A percentile compares a stretch with the other conserved stretches of the same genome.
phyloP scores from a whole-genome alignment of 306 rosid genomes.

The Abrus precatorius region DNA sequence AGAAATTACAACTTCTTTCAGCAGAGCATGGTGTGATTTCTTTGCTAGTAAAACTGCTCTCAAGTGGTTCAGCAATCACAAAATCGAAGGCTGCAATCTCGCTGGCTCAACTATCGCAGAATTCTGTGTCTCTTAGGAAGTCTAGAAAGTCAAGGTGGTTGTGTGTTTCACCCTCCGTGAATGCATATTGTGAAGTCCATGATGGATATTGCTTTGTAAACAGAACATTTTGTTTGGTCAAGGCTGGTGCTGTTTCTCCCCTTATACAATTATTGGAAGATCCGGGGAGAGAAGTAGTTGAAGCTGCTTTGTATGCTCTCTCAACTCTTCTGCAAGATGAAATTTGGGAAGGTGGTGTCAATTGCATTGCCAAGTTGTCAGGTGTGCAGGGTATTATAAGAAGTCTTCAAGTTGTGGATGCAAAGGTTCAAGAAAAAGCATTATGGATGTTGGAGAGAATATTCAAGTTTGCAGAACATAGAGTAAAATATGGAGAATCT shows the following conservation, averaged over 20 bases:
- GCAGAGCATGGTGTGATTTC: conserved; percentile 86
- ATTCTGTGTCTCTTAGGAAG: conserved; percentile 68
- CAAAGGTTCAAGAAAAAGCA: conserved; percentile 79
- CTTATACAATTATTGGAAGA: conserved; percentile 74
- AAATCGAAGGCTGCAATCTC: conserved; percentile 81
- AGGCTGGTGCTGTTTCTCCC: conserved; percentile 75
- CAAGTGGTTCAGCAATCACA: conserved; percentile 63
- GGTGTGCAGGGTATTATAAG: conserved; percentile 72
- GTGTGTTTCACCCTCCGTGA: conserved; percentile 68
- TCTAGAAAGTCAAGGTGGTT: conserved; percentile 68
- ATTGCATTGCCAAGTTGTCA: conserved; percentile 62
- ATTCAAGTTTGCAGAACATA: conserved; percentile 69
- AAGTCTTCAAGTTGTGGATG: conserved; percentile 62
- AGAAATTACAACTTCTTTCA: conserved; percentile 72
- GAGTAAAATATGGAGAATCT: conserved; percentile 67
- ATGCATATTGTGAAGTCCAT: conserved; percentile 79
- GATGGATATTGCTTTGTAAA: conserved; percentile 71
- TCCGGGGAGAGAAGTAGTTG: conserved; percentile 72
- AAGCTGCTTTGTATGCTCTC: conserved; percentile 72
- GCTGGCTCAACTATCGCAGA: conserved; percentile 83
- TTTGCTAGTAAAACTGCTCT: conserved; percentile 76
- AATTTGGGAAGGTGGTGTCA: conserved; percentile 82
- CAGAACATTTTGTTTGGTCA: conserved; percentile 81
- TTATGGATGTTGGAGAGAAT: conserved; percentile 87
- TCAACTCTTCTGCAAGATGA: conserved; percentile 83